Percentiles rank a stretch among this genome's conserved stretches.
Conservation (phyloP, 2,329 filamentous ascomycete species). For the Beauveria pseudobassiana region DNA sequence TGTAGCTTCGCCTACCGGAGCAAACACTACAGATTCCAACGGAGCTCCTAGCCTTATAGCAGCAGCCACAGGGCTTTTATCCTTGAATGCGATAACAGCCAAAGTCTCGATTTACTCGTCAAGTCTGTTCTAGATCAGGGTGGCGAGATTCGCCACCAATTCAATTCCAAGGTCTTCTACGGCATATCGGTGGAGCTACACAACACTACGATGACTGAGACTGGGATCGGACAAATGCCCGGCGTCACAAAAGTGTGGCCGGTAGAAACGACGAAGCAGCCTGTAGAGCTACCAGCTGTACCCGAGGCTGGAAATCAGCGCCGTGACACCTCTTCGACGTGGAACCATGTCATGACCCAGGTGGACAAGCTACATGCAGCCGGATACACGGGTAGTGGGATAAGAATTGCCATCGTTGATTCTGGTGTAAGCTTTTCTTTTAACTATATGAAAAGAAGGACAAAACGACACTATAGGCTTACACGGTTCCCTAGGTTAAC, state of each 20-base stretch:
- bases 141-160: not conserved
- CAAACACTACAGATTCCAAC: not conserved
- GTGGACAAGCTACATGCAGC: not conserved
- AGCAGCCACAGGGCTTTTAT: not conserved
- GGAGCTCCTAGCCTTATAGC: not conserved
- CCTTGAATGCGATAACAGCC: no score
- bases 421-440: not conserved
- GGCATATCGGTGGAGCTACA: not conserved
- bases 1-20: not conserved
- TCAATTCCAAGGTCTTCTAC: not conserved
- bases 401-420: not conserved
- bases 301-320: not conserved
- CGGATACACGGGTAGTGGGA: not conserved
- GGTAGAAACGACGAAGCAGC: not conserved
- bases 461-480: not conserved
- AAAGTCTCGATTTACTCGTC: not conserved
- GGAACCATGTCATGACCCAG: not conserved
- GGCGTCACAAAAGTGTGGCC: not conserved
- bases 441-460: no score
- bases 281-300: not conserved
- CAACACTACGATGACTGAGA: not conserved
- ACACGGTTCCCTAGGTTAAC: not conserved
- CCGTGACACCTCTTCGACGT: not conserved
- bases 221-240: not conserved
- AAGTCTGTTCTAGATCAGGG: not conserved